Conservation (phyloP, 306 rosid species). For the Oemleria cerasiformis region DNA sequence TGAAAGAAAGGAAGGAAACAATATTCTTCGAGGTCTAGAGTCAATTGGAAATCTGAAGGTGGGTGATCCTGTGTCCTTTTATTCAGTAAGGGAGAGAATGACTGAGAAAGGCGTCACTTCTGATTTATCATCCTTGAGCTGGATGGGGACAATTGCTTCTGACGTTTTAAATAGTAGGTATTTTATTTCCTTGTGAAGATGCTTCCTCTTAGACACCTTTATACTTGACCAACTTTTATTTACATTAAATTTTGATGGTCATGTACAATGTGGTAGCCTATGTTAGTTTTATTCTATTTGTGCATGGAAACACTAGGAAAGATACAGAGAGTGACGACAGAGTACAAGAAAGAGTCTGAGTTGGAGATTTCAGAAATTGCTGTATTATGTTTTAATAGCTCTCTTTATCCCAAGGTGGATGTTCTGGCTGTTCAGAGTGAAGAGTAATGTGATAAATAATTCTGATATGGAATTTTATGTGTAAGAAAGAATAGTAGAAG, state of each 20-base stretch:
- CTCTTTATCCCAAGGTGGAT: background rate
- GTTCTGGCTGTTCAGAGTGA: background rate
- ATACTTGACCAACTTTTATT: background rate
- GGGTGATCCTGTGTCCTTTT: slow-evolving; percentile 60
- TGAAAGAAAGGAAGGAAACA: slow-evolving; percentile 33
- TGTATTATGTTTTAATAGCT: background rate
- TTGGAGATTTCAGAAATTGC: background rate
- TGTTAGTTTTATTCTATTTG: background rate
- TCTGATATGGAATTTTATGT: background rate
- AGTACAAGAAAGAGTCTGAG: background rate
- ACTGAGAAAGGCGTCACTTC: slow-evolving; percentile 38
- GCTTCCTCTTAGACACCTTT: slow-evolving; percentile 5
- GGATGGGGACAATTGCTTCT: slow-evolving; percentile 68
- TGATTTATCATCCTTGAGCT: slow-evolving; percentile 67
- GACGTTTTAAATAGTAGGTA: slow-evolving; percentile 77
- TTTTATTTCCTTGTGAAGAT: slow-evolving; percentile 7
- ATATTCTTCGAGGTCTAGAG: slow-evolving; percentile 37
- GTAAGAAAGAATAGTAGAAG: too few relatives aligned
- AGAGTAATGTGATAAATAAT: background rate
- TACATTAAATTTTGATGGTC: background rate
- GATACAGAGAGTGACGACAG: background rate
- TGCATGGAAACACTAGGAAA: background rate
- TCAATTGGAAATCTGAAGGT: slow-evolving; percentile 46
- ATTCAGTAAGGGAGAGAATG: slow-evolving; percentile 48
- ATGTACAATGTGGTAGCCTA: background rate